Evolutionary conservation across 345 rosid species (phyloP), one percentile per base, ranked within the genome.

Genomic region (Eucalyptus leucophloia): DNA sequence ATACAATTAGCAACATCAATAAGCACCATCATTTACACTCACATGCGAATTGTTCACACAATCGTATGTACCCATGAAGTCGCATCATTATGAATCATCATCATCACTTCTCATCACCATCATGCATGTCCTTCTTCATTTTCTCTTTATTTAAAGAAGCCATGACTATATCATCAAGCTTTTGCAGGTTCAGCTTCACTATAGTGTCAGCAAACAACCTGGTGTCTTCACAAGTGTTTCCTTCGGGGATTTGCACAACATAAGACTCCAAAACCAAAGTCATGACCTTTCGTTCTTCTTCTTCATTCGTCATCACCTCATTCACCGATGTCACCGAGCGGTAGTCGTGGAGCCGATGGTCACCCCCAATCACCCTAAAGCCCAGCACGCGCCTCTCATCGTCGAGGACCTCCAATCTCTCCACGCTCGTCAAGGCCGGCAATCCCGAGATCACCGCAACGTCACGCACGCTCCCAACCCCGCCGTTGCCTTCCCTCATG

Each of bases 121-220:
- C 80, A n/a, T 32, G 77, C 80, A 8, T 32, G 80, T 67, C 42
- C 40, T 65, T 0, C 80, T 67, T 32, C 80, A 16, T 32, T n/a
- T 32, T 67, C 83, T 91, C 80, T n/a, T 67, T 95, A 72, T 94
- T 94, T 82, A 91, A 19, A 34, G 94, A 90, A 69, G 94, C 91
- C 87, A 92, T 91, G 30, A 97, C 93, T 26, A 92, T 94, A 49
- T 93, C 93, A 17, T 92, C 96, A 12, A 97, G 96, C 94, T 97
- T 97, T 80, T 96, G 99, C 85, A 96, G 96, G 90, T 97, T 97
- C 91, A 95, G 92, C 93, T 96, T 96, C 34, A 97, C 98, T 28
- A 96, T 98, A 86, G 99, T 96, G 88, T 96, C 98, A 26, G 91
- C 98, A 44, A 97, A 97, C 98, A 97, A 95, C 94, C 95, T 96